Conservation (phyloP, 1,139 yeast genomes). For the Blastobotrys serpentis region DNA sequence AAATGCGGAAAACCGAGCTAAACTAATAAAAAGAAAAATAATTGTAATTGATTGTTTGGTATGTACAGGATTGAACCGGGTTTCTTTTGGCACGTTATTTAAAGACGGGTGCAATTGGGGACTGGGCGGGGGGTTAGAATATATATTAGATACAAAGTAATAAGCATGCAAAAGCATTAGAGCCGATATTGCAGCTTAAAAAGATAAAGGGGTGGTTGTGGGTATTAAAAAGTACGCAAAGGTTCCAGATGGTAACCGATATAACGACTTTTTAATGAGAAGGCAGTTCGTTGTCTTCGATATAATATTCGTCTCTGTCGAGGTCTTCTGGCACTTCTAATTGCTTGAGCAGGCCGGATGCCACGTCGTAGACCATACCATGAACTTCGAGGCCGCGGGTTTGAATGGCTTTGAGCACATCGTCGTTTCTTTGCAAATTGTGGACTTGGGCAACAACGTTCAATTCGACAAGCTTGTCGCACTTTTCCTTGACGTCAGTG, state of each 20-base stretch:
- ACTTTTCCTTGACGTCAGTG: conserved; percentile 47
- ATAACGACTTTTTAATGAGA: conserved; percentile 5
- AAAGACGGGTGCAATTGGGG: too few relatives aligned
- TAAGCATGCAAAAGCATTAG: conserved; percentile 4
- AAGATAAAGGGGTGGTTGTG: too few relatives aligned
- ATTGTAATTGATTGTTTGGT: too few relatives aligned
- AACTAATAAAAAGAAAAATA: too few relatives aligned
- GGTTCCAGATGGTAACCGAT: conserved; percentile 5
- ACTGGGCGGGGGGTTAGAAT: not conserved
- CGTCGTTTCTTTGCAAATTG: conserved; percentile 64
- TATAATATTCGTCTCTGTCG: conserved; percentile 25
- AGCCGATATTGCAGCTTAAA: conserved; percentile 6
- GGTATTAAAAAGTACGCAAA: not conserved
- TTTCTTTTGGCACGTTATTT: too few relatives aligned
- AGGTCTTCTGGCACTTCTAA: conserved; percentile 42
- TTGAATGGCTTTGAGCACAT: conserved; percentile 69
- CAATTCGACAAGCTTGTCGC: conserved; percentile 69
- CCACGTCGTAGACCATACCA: conserved; percentile 87
- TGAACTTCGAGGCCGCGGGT: conserved; percentile 78
- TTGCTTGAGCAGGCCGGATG: conserved; percentile 62
- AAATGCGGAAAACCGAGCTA: too few relatives aligned
- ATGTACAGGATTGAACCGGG: too few relatives aligned
- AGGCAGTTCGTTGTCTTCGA: conserved; percentile 9
- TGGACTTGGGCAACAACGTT: conserved; percentile 66
- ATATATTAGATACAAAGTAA: not conserved